These are phyloP conservation scores for Lepidopterella palustris DNA, from an alignment of 495 filamentous ascomycete genomes.

Conservation along the genomic window DNA sequence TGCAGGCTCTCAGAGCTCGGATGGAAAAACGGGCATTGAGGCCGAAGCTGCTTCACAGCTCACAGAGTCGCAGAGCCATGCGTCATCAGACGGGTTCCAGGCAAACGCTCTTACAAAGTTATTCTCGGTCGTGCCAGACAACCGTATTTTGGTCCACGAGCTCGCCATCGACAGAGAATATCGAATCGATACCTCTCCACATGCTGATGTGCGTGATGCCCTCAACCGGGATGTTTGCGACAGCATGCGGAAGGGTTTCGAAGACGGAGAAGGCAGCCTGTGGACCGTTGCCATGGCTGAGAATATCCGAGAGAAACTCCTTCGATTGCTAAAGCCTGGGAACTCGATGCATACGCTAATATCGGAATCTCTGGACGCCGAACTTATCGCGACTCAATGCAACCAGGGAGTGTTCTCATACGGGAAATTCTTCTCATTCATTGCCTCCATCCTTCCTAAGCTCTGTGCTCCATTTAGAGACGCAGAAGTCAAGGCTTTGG, in stretches of 20 bases:
- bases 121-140: slow-evolving; percentile 68
- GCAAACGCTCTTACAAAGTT: slow-evolving; percentile 42
- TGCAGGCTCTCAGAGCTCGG: slow-evolving; percentile 15
- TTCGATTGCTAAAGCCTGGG: slow-evolving; percentile 70
- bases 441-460: slow-evolving; percentile 80
- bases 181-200: slow-evolving; percentile 45
- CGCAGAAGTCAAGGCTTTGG: slow-evolving; percentile 69
- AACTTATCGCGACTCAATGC: slow-evolving; percentile 69
- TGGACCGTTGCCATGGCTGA: slow-evolving; percentile 84
- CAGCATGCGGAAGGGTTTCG: slow-evolving; percentile 68
- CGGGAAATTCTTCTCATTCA: slow-evolving; percentile 84
- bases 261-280: slow-evolving; percentile 59
- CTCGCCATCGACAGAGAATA: slow-evolving; percentile 85
- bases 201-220: slow-evolving; percentile 44
- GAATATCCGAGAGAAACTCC: slow-evolving; percentile 72
- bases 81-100: slow-evolving; percentile 17
- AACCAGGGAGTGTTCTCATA: slow-evolving; percentile 82
- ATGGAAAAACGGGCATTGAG: slow-evolving; percentile 8
- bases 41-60: slow-evolving; percentile 21
- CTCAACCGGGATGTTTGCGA: slow-evolving; percentile 63
- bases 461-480: slow-evolving; percentile 91
- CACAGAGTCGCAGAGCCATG: not conserved
- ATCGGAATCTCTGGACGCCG: slow-evolving; percentile 75
- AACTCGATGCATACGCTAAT: slow-evolving; percentile 79
- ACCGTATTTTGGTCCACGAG: slow-evolving; percentile 82